A percentile compares a stretch with the other conserved stretches of the same genome.
phyloP scores from a whole-genome alignment of 805 yeast genomes.

The Candida peoriensis region DNA sequence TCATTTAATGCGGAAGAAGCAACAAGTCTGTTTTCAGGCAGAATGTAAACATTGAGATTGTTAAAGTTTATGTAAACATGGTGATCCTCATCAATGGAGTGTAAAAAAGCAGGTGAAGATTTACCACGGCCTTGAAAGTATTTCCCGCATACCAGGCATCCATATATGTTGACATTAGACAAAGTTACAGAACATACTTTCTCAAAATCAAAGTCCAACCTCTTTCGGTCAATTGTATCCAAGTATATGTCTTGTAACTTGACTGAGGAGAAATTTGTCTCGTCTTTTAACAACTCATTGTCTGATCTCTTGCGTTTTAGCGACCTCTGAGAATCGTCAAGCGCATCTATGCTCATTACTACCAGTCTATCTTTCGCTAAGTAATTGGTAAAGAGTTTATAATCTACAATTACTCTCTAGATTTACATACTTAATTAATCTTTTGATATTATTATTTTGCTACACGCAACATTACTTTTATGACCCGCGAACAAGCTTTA shows the following conservation, averaged over 20 bases:
- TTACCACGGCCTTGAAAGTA: constrained; percentile 64
- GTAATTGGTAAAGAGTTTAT: too few relatives aligned
- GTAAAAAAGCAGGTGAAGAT: constrained; percentile 63
- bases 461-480: too few relatives aligned
- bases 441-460: too few relatives aligned
- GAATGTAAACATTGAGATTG: constrained; percentile 42
- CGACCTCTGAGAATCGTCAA: too few relatives aligned
- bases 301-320: too few relatives aligned
- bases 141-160: constrained; percentile 71
- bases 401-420: too few relatives aligned
- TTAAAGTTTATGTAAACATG: constrained; percentile 56
- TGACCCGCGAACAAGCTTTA: too few relatives aligned
- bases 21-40: constrained; percentile 60
- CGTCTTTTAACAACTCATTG: too few relatives aligned
- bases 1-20: constrained; percentile 39
- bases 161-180: constrained; percentile 56
- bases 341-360: too few relatives aligned
- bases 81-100: constrained; percentile 58
- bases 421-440: too few relatives aligned
- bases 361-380: too few relatives aligned
- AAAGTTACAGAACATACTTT: constrained; percentile 61
- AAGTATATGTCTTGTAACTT: constrained; percentile 18
- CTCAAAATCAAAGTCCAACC: constrained; percentile 63
- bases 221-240: constrained; percentile 27
- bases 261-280: not conserved